phyloP scores from a whole-genome alignment of 2,329 filamentous ascomycete genomes.

The Elsinoe batatas region DNA sequence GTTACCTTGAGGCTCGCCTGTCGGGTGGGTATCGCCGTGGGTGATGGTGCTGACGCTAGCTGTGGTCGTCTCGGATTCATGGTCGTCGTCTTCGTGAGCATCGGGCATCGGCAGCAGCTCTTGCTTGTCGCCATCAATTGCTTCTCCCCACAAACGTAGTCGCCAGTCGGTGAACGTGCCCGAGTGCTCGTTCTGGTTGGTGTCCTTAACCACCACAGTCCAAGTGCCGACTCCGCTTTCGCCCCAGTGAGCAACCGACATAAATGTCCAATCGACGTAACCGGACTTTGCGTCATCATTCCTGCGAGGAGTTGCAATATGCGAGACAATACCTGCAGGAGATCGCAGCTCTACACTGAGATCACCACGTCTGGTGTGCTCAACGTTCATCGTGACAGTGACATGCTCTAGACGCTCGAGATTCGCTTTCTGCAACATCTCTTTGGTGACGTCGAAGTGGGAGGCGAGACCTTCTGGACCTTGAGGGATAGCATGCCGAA shows the following conservation, averaged over 20 bases:
- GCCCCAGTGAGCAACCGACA: conserved; percentile 96
- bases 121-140: conserved; percentile 65
- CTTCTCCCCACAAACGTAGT: conserved; percentile 87
- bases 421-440: conserved; percentile 75
- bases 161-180: conserved; percentile 87
- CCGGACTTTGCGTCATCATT: conserved; percentile 57
- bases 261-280: conserved; percentile 96
- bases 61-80: conserved; percentile 50
- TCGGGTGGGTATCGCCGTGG: conserved; percentile 37
- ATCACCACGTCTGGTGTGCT: conserved; percentile 79
- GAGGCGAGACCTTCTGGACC: conserved; percentile 70
- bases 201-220: conserved; percentile 85
- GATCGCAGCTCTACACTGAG: conserved; percentile 85
- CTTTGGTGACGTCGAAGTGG: conserved; percentile 68
- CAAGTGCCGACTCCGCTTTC: conserved; percentile 80
- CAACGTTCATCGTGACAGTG: conserved; percentile 93
- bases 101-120: conserved; percentile 69
- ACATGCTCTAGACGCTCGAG: conserved; percentile 84
- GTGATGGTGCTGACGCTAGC: conserved; percentile 52
- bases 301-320: conserved; percentile 67
- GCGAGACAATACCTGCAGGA: conserved; percentile 69
- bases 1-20: conserved; percentile 34
- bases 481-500: conserved; percentile 77
- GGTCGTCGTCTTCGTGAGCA: conserved; percentile 73
- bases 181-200: conserved; percentile 60